These are phyloP conservation scores for Thraustochytrium striatum DNA, from an alignment of 352 stramenopile species.

Conservation along the genomic window DNA sequence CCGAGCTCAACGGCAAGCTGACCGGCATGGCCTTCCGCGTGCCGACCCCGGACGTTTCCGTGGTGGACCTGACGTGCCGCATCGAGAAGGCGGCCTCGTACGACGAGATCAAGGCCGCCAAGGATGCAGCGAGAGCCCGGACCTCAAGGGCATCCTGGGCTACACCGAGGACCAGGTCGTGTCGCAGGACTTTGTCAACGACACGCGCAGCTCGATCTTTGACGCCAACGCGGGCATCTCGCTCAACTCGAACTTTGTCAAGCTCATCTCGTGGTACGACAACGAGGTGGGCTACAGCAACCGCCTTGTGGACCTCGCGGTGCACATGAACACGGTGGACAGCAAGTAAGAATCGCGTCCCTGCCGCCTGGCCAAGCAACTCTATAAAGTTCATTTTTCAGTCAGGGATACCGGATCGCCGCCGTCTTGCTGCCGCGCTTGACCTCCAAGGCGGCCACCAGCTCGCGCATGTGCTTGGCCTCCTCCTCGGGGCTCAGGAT, in stretches of 20 bases:
- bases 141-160: conserved; percentile 81
- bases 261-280: conserved; percentile 99
- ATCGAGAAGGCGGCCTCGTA: conserved; percentile 79
- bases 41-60: conserved; percentile 85
- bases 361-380: no score
- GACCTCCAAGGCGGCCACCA: no score
- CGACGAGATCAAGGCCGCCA: conserved; percentile 80
- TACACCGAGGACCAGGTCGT: conserved; percentile 88
- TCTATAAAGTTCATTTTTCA: no score
- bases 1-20: conserved; percentile 82
- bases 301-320: conserved; percentile 93
- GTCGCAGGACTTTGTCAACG: conserved; percentile 79
- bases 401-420: no score
- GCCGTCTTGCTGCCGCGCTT: no score
- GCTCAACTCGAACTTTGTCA: conserved; percentile 90
- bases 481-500: no score
- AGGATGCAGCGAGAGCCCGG: conserved; percentile 73
- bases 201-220: conserved; percentile 83
- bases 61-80: conserved; percentile 84
- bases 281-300: conserved; percentile 98
- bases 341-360: no score
- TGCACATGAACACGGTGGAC: conserved; percentile 83
- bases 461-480: no score
- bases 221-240: conserved; percentile 88
- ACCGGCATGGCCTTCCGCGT: conserved; percentile 91